A percentile compares a stretch with the other conserved stretches of the same genome.
Conservation (phyloP, 2,329 filamentous ascomycete genomes). For the Chrysoporthe puriensis region DNA sequence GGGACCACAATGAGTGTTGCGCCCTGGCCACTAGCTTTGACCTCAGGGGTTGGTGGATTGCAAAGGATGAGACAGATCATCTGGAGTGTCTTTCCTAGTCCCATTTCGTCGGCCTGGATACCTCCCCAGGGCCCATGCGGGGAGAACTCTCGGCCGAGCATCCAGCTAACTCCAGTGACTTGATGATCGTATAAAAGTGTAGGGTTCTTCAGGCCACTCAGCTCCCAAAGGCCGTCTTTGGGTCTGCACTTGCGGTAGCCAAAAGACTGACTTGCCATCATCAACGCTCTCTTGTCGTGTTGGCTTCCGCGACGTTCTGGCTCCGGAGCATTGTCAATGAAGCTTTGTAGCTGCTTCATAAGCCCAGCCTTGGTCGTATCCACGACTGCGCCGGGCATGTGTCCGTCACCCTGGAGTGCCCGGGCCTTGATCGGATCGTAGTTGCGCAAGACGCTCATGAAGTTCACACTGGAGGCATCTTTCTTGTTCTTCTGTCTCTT, state of each 20-base stretch:
- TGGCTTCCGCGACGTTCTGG: background rate
- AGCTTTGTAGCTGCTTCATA: background rate
- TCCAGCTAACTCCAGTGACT: slow-evolving; percentile 30
- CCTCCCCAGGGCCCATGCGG: slow-evolving; percentile 56
- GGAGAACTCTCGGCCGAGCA: slow-evolving; percentile 27
- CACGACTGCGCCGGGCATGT: background rate
- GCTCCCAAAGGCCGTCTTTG: background rate
- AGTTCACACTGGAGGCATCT: background rate
- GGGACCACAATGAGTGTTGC: background rate
- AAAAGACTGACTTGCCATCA: background rate
- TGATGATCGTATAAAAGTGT: slow-evolving; percentile 26
- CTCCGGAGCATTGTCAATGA: background rate
- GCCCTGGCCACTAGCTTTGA: background rate
- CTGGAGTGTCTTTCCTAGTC: slow-evolving; percentile 86
- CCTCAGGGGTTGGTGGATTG: background rate
- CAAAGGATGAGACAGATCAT: slow-evolving; percentile 75
- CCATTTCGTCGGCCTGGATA: slow-evolving; percentile 92
- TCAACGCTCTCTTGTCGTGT: background rate
- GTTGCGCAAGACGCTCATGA: background rate
- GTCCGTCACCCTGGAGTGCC: background rate
- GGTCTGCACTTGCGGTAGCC: background rate
- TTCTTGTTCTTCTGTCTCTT: background rate
- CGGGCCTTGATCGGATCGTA: background rate
- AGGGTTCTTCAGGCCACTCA: slow-evolving; percentile 13
- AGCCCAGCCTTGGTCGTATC: background rate